phyloP scores from a whole-genome alignment of 1,139 yeast species.

The Debaryomyces robertsiae region DNA sequence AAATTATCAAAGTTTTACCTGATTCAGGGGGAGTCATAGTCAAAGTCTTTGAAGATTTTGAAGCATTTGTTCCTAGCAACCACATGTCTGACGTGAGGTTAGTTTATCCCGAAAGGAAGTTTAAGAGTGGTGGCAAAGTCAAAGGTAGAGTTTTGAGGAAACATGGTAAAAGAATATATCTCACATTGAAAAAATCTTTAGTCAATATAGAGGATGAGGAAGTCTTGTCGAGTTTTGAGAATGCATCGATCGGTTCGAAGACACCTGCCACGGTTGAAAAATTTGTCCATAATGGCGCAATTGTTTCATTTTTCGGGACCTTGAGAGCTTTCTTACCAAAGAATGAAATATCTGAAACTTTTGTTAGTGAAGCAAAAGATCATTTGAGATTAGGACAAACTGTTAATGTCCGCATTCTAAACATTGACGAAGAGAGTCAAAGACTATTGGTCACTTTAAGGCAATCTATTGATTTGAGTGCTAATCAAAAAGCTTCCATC shows the following conservation, averaged over 20 bases:
- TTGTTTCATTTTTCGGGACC: conserved; percentile 80
- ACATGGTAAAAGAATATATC: conserved; percentile 45
- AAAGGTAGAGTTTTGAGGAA: conserved; percentile 65
- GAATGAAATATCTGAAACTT: conserved; percentile 87
- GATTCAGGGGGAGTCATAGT: conserved; percentile 67
- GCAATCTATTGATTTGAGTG: conserved; percentile 57
- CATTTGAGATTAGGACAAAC: conserved; percentile 85
- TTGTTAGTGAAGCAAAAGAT: conserved; percentile 74
- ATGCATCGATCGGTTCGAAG: conserved; percentile 59
- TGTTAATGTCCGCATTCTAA: conserved; percentile 65
- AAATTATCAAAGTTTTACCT: conserved; percentile 65
- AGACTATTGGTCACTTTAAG: conserved; percentile 75
- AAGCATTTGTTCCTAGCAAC: conserved; percentile 70
- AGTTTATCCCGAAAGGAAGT: conserved; percentile 89
- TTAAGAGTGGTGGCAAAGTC: conserved; percentile 78
- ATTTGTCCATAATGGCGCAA: conserved; percentile 75
- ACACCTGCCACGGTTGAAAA: conserved; percentile 77
- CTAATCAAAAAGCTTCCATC: conserved; percentile 51
- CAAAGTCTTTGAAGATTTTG: conserved; percentile 64
- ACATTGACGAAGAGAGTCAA: conserved; percentile 55
- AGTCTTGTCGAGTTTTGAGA: conserved; percentile 52
- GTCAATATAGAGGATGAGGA: conserved; percentile 68
- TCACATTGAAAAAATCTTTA: conserved; percentile 83
- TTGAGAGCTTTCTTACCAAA: conserved; percentile 81
- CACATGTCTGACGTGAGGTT: conserved; percentile 86